Base-by-base conservation (phyloP, 2,329 filamentous ascomycete species). In the Parafenestella ontariensis region DNA sequence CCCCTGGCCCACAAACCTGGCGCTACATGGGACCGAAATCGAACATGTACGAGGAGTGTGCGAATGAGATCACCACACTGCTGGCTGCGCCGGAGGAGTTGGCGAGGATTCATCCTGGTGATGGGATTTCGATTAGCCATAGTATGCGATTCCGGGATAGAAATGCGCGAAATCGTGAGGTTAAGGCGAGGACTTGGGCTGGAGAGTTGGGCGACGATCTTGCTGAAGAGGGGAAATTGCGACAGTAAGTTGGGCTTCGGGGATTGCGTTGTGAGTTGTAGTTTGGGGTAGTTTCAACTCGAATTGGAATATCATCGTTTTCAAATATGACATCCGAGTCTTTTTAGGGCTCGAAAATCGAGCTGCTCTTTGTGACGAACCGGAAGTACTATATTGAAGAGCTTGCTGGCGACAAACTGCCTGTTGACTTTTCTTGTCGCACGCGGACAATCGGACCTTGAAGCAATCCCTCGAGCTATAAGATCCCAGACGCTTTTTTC, bases 1-100 rank as follows among this genome's bases (percentile, higher is more conserved):
- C 59, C 2, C 64, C 63, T 1, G 46, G 48, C 8, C 53, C 60
- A 6, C 56, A 63, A 11, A 52, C 41, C 24, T 69, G 63, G 66
- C 59, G 55, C 10, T 56, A 58, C 28, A 54, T 64, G 15, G 24
- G 33, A 1, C 26, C 46, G 1, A 24, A 17, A 1, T 23, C 46
- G 1, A 24, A 17, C n/a, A 37, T 37, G 9, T 13, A 39, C 15
- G 21, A 26, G 1, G 36, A 56, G 1, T 67, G 64, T 23, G 39
- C 18, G 11, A 62, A 58, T 5, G 49, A 60, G 42, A 41, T 51
- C 1, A 5, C 59, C 13, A 61, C 58, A 1, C 34, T 65, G 17
- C 26, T 40, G 17, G 59, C 47, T 5, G 33, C 18, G 1, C 18
- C 44, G 3, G 34, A 13, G 3, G 61, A 65, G 15, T 41, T 44